Conservation (phyloP, 2,329 filamentous ascomycete genomes). For the Remersonia thermophila region DNA sequence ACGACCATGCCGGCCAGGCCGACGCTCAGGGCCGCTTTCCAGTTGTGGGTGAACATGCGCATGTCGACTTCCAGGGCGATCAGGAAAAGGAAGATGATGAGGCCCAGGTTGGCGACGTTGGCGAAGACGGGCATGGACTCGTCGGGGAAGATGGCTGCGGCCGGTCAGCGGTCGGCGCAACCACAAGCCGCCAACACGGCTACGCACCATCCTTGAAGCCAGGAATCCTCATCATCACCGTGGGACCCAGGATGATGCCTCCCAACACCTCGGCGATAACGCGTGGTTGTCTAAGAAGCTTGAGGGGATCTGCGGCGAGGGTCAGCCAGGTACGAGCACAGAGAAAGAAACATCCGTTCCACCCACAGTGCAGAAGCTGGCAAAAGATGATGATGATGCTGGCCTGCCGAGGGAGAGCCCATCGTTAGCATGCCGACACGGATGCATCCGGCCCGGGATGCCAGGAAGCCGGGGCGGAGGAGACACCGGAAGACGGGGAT, state of each 20-base stretch:
- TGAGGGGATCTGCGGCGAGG: slow-evolving; percentile 14
- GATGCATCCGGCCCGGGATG: too few species aligned
- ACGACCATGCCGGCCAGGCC: slow-evolving; percentile 68
- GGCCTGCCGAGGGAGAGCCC: slow-evolving; percentile 17
- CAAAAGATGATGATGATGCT: slow-evolving; percentile 65
- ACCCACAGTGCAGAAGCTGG: slow-evolving; percentile 49
- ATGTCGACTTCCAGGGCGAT: slow-evolving; percentile 82
- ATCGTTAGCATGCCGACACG: slow-evolving; percentile 12
- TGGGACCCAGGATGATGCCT: slow-evolving; percentile 71
- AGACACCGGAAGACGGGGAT: too few species aligned
- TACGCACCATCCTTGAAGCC: slow-evolving; percentile 45
- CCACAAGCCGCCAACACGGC: too few species aligned
- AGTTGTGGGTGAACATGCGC: slow-evolving; percentile 64
- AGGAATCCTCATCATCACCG: slow-evolving; percentile 76
- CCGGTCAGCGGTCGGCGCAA: slow-evolving; percentile 1
- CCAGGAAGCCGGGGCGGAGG: too few species aligned
- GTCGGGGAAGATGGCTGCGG: slow-evolving; percentile 57
- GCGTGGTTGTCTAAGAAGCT: slow-evolving; percentile 44
- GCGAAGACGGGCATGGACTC: slow-evolving; percentile 63
- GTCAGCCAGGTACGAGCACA: slow-evolving; percentile 7
- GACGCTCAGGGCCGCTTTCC: slow-evolving; percentile 66
- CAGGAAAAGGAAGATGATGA: slow-evolving; percentile 77
- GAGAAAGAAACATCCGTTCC: too few species aligned
- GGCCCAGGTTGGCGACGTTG: slow-evolving; percentile 69
- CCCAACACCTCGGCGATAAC: slow-evolving; percentile 73